Evolutionary conservation across 2,329 filamentous ascomycete species (phyloP), one percentile per base, ranked within the genome.

Genomic region (Colletotrichum sublineola): DNA sequence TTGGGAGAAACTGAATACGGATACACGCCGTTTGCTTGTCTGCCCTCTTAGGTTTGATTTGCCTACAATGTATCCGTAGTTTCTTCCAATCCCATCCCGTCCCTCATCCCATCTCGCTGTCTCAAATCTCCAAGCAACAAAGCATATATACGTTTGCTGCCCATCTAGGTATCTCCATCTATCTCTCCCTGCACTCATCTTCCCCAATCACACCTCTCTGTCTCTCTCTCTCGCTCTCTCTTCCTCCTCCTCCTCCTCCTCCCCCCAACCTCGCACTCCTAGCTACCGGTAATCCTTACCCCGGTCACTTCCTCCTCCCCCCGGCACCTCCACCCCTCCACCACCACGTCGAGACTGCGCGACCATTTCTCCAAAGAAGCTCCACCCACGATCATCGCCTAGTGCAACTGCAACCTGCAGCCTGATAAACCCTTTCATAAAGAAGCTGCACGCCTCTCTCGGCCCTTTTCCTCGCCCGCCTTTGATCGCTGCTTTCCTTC

Each of bases 351-450:
- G 63, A 36, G 48, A 36, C 61, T 1, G 2, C 60, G 60, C 46
- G 33, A 63, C 60, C 42, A 36, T 36, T n/a, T 44, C 52, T 53
- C 44, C 24, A 50, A 33, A 61, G n/a, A 31, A 52, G 46, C 69
- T 63, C 70, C 70, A 73, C 70, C 56, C 61, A 73, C 66, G 70
- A 73, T 73, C 70, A 61, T 65, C 66, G 53, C 66, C 60, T 60
- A 33, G 70, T 73, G 70, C 55, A 61, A 73, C 70, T 73, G 70
- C 61, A 72, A 69, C 69, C 69, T 72, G 60, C 66, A 56, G 44
- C 44, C 70, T 60, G 70, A 70, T 70, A 73, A 65, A 69, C 46
- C 40, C 33, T 18, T 70, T 40, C 66, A 73, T 73, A 73, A 63
- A 73, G 67, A 64, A 58, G 50, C 46, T 53, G 64, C 55, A 52